Percentiles rank a stretch among this genome's conserved stretches.
phyloP scores from a whole-genome alignment of 495 filamentous ascomycete species.

The Bombardia bombarda region DNA sequence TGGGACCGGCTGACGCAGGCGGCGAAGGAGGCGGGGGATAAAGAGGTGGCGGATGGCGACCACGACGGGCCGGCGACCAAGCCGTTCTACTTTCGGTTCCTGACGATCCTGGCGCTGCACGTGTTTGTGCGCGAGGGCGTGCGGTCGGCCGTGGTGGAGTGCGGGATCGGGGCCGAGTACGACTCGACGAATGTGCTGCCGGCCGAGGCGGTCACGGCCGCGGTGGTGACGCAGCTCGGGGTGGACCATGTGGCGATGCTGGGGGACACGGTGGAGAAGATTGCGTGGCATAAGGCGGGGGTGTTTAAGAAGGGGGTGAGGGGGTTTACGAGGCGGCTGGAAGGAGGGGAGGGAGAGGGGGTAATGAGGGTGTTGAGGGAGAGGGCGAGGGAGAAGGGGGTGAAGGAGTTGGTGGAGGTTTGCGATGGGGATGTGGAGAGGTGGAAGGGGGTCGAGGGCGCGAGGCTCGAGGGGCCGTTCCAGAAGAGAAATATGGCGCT shows the following conservation, averaged over 20 bases:
- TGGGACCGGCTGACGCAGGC: slow-evolving; percentile 47
- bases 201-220: slow-evolving; percentile 19
- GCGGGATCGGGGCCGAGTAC: slow-evolving; percentile 44
- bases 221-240: slow-evolving; percentile 38
- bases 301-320: slow-evolving; percentile 34
- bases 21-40: slow-evolving; percentile 22
- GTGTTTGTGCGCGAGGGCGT: slow-evolving; percentile 36
- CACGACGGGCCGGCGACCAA: slow-evolving; percentile 27
- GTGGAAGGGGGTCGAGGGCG: slow-evolving; percentile 27
- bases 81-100: slow-evolving; percentile 53
- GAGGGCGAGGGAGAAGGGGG: slow-evolving; percentile 30
- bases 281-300: slow-evolving; percentile 48
- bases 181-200: slow-evolving; percentile 42
- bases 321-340: slow-evolving; percentile 30
- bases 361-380: slow-evolving; percentile 31
- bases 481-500: slow-evolving; percentile 39
- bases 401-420: slow-evolving; percentile 22
- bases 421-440: slow-evolving; percentile 23
- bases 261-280: slow-evolving; percentile 36
- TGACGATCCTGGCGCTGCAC: slow-evolving; percentile 40
- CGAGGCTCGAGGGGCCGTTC: slow-evolving; percentile 30
- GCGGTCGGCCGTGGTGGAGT: slow-evolving; percentile 35
- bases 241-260: slow-evolving; percentile 45
- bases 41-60: slow-evolving; percentile 5
- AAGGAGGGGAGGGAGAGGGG: slow-evolving; percentile 6